Percentiles rank a stretch among this genome's conserved stretches.
Evolutionary conservation across 768 basidiomycete genomes (phyloP).

Genomic region (Auricularia sp.): DNA sequence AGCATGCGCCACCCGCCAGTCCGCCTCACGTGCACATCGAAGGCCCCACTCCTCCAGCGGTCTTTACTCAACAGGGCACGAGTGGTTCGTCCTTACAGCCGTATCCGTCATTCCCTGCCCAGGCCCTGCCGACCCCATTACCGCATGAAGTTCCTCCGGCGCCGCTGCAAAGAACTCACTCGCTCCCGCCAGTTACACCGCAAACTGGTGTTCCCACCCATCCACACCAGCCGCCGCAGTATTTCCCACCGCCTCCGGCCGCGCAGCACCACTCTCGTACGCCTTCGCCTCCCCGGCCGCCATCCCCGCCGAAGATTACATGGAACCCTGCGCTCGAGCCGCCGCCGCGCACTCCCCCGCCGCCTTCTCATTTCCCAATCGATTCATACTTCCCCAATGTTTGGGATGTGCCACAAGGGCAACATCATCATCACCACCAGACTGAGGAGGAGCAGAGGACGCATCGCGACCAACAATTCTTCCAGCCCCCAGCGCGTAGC

Average conservation of each 20-base stretch:
- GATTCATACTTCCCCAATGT: conserved; percentile 75
- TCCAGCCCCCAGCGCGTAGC: conserved; percentile 48
- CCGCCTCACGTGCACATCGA: not conserved
- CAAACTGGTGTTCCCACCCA: not conserved
- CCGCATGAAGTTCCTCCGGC: conserved; percentile 54
- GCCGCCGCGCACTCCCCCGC: conserved; percentile 55
- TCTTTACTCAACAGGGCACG: not conserved
- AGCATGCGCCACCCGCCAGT: conserved; percentile 5
- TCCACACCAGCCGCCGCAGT: not conserved
- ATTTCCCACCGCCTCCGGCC: not conserved
- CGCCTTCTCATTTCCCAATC: conserved; percentile 51
- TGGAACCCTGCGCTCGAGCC: conserved; percentile 80
- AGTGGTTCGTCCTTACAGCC: not conserved
- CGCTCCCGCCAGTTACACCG: conserved; percentile 35
- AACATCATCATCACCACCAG: conserved; percentile 21
- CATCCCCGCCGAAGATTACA: conserved; percentile 54
- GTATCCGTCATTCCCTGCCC: not conserved
- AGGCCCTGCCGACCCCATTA: conserved; percentile 50
- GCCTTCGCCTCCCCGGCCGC: conserved; percentile 28
- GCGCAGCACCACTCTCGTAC: conserved; percentile 14
- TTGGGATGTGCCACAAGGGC: conserved; percentile 60
- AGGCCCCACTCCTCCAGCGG: not conserved
- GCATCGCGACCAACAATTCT: conserved; percentile 34
- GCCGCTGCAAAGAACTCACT: conserved; percentile 39
- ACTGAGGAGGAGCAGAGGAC: conserved; percentile 19